Evolutionary conservation across 129 eudicot genomes (phyloP).

Genomic region (Mikania micrantha): DNA sequence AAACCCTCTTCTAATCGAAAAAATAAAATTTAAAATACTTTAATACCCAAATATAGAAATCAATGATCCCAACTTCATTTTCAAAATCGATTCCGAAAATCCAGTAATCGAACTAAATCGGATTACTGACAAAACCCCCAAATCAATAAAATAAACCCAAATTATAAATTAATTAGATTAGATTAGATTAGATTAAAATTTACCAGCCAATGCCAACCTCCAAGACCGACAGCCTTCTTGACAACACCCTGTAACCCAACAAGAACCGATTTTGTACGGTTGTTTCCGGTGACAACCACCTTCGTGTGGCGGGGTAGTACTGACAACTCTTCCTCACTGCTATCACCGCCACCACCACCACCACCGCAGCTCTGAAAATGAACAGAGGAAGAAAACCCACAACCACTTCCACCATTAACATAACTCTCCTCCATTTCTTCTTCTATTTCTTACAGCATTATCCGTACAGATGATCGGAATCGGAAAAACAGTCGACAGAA

Average conservation of each 20-base stretch:
- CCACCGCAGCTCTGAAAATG: slow-evolving; percentile 58
- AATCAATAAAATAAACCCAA: background rate
- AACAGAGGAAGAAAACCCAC: slow-evolving; percentile 31
- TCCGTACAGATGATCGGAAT: slow-evolving; percentile 15
- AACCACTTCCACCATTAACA: slow-evolving; percentile 40
- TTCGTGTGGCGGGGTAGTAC: slow-evolving; percentile 82
- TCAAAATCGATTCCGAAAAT: background rate
- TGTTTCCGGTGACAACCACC: slow-evolving; percentile 88
- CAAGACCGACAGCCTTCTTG: slow-evolving; percentile 93
- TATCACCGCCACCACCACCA: slow-evolving; percentile 53
- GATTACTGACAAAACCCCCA: background rate
- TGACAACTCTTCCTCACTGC: slow-evolving; percentile 75
- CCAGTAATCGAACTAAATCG: background rate
- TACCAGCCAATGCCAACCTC: slow-evolving; percentile 99
- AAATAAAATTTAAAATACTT: too few species aligned
- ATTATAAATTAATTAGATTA: background rate
- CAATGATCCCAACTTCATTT: slow-evolving; percentile 19
- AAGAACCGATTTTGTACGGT: slow-evolving; percentile 79
- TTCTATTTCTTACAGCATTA: slow-evolving; percentile 29
- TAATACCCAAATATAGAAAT: slow-evolving; percentile 1
- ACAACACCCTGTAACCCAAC: slow-evolving; percentile 90
- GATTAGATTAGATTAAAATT: background rate
- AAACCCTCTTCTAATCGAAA: slow-evolving; percentile 11
- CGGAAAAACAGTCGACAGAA: background rate
- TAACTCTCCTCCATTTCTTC: slow-evolving; percentile 50